Percentiles rank a stretch among this genome's conserved stretches.
These are phyloP conservation scores for Salix viminalis DNA, from an alignment of 345 rosid genomes.

Conservation along the genomic window DNA sequence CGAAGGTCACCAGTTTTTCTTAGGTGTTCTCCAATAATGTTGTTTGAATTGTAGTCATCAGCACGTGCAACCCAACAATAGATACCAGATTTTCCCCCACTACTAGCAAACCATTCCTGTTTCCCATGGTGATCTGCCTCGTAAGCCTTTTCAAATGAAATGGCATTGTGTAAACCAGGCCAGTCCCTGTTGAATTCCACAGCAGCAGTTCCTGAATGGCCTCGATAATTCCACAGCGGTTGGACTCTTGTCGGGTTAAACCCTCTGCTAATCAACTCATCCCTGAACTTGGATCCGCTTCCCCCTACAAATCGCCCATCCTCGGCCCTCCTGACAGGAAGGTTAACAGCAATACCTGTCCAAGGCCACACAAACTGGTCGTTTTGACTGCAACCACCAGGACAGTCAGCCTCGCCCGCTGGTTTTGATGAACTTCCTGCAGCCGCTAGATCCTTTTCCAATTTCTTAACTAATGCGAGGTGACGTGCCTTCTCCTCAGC, in stretches of 20 bases:
- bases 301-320: constrained; percentile 69
- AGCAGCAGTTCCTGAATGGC: constrained; percentile 81
- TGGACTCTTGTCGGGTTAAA: constrained; percentile 79
- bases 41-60: constrained; percentile 62
- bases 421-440: constrained; percentile 23
- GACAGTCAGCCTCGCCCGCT: constrained; percentile 23
- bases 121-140: constrained; percentile 78
- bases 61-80: constrained; percentile 95
- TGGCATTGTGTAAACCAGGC: constrained; percentile 88
- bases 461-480: constrained; percentile 70
- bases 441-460: constrained; percentile 50
- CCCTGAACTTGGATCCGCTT: constrained; percentile 83
- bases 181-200: constrained; percentile 90
- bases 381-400: constrained; percentile 40
- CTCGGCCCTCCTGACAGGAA: constrained; percentile 56
- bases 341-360: constrained; percentile 77
- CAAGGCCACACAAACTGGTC: constrained; percentile 88
- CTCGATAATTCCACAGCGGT: constrained; percentile 76
- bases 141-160: constrained; percentile 79
- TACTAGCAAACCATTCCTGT: constrained; percentile 53
- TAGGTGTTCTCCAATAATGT: constrained; percentile 66
- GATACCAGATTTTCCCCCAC: constrained; percentile 46
- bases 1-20: constrained; percentile 74
- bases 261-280: constrained; percentile 67
- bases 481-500: constrained; percentile 72